phyloP scores from a whole-genome alignment of 1,284 basidiomycete species.

The Omphalotus olearius region DNA sequence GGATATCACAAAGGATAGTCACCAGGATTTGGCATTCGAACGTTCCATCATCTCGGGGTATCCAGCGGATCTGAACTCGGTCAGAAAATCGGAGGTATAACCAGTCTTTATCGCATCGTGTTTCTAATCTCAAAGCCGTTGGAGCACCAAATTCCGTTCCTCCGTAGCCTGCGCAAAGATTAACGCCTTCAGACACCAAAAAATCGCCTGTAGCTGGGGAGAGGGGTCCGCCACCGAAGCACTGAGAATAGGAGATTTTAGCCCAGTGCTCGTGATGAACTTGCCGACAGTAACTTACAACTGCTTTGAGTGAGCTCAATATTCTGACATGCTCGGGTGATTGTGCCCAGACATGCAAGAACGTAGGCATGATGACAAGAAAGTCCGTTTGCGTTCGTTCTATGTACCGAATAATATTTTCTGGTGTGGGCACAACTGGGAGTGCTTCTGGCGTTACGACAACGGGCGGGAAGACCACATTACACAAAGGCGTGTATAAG shows the following conservation, averaged over 20 bases:
- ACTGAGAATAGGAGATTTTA: not conserved
- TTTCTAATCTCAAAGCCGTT: slow-evolving; percentile 8
- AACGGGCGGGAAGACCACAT: slow-evolving; percentile 27
- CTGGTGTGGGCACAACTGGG: slow-evolving; percentile 21
- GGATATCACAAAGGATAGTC: not conserved
- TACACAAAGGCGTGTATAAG: slow-evolving; percentile 20
- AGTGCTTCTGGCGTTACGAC: slow-evolving; percentile 20
- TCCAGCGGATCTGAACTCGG: slow-evolving; percentile 21
- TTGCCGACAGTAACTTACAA: slow-evolving; percentile 22
- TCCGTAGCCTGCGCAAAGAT: slow-evolving; percentile 24
- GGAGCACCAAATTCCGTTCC: slow-evolving; percentile 26
- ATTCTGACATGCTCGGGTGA: slow-evolving; percentile 23
- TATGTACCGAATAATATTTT: slow-evolving; percentile 28
- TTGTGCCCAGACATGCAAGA: slow-evolving; percentile 30
- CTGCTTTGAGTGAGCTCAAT: slow-evolving; percentile 19
- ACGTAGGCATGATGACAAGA: slow-evolving; percentile 27
- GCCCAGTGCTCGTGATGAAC: not conserved
- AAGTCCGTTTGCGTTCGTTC: slow-evolving; percentile 22
- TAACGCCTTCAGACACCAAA: slow-evolving; percentile 23
- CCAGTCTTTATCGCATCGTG: slow-evolving; percentile 24
- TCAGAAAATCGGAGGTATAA: slow-evolving; percentile 23
- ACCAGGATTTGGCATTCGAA: slow-evolving; percentile 28
- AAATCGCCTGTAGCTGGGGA: slow-evolving; percentile 24
- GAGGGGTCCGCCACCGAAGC: not conserved
- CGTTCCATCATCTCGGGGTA: slow-evolving; percentile 26